phyloP scores from a whole-genome alignment of 768 basidiomycete species.

The Scleroderma bovista region DNA sequence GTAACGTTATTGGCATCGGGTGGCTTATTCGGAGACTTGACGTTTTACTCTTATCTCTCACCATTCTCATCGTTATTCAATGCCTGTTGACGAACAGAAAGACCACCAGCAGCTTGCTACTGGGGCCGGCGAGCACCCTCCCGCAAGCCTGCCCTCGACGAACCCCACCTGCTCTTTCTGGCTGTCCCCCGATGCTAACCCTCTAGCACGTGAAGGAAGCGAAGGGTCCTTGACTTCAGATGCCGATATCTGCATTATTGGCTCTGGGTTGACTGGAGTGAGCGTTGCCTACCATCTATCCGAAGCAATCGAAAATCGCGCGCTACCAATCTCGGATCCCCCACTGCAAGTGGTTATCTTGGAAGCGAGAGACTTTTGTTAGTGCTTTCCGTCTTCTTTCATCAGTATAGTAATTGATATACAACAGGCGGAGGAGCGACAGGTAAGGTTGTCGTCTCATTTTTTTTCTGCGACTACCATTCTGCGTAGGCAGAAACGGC shows the following conservation, averaged over 20 bases:
- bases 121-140: too few species aligned
- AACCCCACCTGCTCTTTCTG: constrained; percentile 53
- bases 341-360: constrained; percentile 55
- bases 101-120: too few species aligned
- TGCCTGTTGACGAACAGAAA: too few species aligned
- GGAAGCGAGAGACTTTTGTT: constrained; percentile 85
- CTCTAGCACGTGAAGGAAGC: constrained; percentile 55
- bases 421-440: constrained; percentile 68
- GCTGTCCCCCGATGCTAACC: constrained; percentile 55
- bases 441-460: too few species aligned
- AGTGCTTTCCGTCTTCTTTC: constrained; percentile 23
- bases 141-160: too few species aligned
- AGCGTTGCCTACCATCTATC: constrained; percentile 61
- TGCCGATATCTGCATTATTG: constrained; percentile 58
- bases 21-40: too few species aligned
- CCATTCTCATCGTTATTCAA: too few species aligned
- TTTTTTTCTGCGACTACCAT: too few species aligned
- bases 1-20: too few species aligned
- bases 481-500: too few species aligned
- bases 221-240: constrained; percentile 49
- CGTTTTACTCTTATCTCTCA: too few species aligned
- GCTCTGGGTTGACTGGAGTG: constrained; percentile 75
- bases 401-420: not conserved
- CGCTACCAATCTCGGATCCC: constrained; percentile 4
- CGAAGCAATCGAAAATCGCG: constrained; percentile 19